Evolutionary conservation across 768 basidiomycete species (phyloP).

Genomic region (Serendipita sp.): DNA sequence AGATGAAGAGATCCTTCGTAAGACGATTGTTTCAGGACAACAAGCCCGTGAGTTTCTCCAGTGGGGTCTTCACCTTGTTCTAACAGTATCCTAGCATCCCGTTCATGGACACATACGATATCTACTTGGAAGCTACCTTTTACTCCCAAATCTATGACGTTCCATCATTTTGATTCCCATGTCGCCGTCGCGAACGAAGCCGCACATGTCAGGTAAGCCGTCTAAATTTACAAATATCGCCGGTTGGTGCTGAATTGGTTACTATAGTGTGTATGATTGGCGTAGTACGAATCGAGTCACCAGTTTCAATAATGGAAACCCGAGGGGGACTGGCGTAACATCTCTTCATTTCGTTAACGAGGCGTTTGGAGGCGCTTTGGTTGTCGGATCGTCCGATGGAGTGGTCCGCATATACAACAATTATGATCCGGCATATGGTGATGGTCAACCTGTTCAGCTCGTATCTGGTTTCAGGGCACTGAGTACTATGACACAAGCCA

Average conservation of each 20-base stretch:
- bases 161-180: conserved; percentile 88
- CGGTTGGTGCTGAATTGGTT: conserved; percentile 7
- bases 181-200: conserved; percentile 68
- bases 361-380: conserved; percentile 77
- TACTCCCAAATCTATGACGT: conserved; percentile 58
- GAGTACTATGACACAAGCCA: conserved; percentile 52
- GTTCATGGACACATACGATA: conserved; percentile 59
- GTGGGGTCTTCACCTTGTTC: neutral
- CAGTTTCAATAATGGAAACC: conserved; percentile 76
- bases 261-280: conserved; percentile 85
- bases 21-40: conserved; percentile 54
- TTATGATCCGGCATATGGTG: conserved; percentile 52
- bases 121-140: conserved; percentile 42
- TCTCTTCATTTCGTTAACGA: conserved; percentile 88
- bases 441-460: conserved; percentile 60
- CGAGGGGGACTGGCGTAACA: conserved; percentile 66
- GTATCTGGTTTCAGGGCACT: conserved; percentile 87
- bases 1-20: conserved; percentile 61
- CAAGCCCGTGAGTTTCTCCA: conserved; percentile 43
- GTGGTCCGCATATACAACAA: conserved; percentile 83
- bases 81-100: conserved; percentile 28
- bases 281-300: conserved; percentile 58
- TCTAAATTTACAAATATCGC: neutral
- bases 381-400: conserved; percentile 85
- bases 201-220: conserved; percentile 66